phyloP scores from a whole-genome alignment of 805 yeast genomes.

The Ogataea populi-albae region DNA sequence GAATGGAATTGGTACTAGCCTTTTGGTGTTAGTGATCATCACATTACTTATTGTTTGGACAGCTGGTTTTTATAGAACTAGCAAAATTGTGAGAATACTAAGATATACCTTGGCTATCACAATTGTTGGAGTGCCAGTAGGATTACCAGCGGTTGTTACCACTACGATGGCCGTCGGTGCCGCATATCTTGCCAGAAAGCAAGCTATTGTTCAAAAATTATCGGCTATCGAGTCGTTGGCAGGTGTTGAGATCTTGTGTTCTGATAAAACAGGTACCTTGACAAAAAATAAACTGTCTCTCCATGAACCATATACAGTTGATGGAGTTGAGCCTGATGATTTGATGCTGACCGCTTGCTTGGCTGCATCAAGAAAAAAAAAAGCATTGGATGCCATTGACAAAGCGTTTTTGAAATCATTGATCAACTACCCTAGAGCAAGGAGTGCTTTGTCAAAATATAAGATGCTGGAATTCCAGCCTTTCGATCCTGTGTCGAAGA shows the following conservation, averaged over 20 bases:
- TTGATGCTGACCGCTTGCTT: conserved; percentile 95
- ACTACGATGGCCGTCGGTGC: conserved; percentile 99
- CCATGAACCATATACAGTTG: conserved; percentile 97
- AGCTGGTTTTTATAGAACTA: conserved; percentile 91
- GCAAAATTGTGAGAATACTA: conserved; percentile 79
- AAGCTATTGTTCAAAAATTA: conserved; percentile 94
- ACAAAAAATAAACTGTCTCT: conserved; percentile 95
- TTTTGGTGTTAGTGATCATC: conserved; percentile 81
- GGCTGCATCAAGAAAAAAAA: conserved; percentile 97
- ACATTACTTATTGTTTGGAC: conserved; percentile 89
- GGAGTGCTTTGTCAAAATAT: conserved; percentile 88
- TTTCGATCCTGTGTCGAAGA: conserved; percentile 96
- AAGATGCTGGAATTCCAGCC: conserved; percentile 95
- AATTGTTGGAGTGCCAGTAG: conserved; percentile 97
- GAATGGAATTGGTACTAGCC: conserved; percentile 94
- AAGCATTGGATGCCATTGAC: conserved; percentile 97
- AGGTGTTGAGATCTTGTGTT: conserved; percentile 96
- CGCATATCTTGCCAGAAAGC: conserved; percentile 94
- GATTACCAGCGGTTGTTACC: conserved; percentile 97
- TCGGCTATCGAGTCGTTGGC: conserved; percentile 96
- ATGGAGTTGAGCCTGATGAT: conserved; percentile 94
- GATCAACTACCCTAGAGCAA: conserved; percentile 85
- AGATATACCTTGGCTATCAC: conserved; percentile 93
- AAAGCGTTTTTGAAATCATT: conserved; percentile 93
- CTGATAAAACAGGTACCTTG: conserved; percentile 97